Evolutionary conservation across 192 early-diverging fungal genomes (phyloP), one percentile per base, ranked within the genome.

Genomic region (Umbelopsis sp.): DNA sequence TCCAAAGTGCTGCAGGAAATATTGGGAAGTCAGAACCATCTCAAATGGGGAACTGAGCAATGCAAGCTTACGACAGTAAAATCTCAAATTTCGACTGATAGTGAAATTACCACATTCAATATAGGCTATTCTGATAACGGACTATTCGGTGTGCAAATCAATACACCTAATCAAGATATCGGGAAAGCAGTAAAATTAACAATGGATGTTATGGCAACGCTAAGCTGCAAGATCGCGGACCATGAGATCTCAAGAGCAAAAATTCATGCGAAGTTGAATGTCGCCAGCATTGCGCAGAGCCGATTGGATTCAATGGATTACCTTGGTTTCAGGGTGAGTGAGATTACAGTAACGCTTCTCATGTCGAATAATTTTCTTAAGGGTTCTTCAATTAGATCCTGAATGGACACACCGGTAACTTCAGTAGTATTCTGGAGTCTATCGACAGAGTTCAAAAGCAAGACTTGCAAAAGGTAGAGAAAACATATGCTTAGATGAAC

Each of bases 271-370:
- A 62, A 62, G 26, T 34, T 62, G 56, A 62, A 34, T 11, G 16
- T 29, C 29, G 5, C 14, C 7, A 12, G 34, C 14, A 32, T 32
- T 34, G 31, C 31, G 1, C 29, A 62, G 26, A 62, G 31, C 29
- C 26, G 56, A n/a, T 31, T 62, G 26, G 56, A 62, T 34, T 62
- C 31, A 22, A 62, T 62, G 56, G 56, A 62, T 20, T 34, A 32
- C 14, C 16, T 62, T 12, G 56, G 56, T 17, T 62, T 29, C 29
- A 62, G 56, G 10, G 56, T 62, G 17, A 62, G 31, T 41, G 12
- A 1, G 38, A 41, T 1, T 41, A 4, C n/a, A n/a, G n/a, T n/a
- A 6, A 41, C 12, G 1, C 38, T 41, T 41, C 2, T 41, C 38
- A 11, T 6, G 5, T 41, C 38, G 38, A 41, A 5, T 38, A 11